Base-by-base conservation (phyloP, 148 eudicot species). In the Nepenthes mirabilis region DNA sequence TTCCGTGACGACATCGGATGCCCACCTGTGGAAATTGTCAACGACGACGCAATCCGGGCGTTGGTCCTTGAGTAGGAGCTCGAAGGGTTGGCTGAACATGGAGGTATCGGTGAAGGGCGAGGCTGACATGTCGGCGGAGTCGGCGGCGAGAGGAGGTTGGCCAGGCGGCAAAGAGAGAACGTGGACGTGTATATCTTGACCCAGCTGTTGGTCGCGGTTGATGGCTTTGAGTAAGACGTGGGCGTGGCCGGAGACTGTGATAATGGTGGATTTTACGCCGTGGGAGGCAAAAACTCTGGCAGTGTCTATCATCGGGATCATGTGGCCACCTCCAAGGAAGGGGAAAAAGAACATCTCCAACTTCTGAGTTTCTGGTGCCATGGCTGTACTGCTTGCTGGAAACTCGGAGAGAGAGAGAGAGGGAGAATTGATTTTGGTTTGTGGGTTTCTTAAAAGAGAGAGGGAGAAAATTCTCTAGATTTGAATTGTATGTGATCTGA, bases 241-340 rank as follows among this genome's bases (percentile, higher is more conserved):
- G 43, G 68, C 60, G 33, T 64, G 60, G 60, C 50, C 56, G 1
- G 60, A 60, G 52, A 33, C 3, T 43, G 66, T 11, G 58, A 63
- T 9, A 47, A 54, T 43, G 48, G 66, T 63, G 57, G 66, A 36
- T 36, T 40, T 53, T 11, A 63, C 66, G 57, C 67, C 62, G 14
- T 62, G 72, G 36, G 60, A 35, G 2, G 72, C 57, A 14, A 69
- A 69, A 1, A 63, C 13, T 1, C 62, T 23, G 32, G 72, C 72
- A 34, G 62, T 55, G 33, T 70, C 73, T 7, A 60, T 57, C 37
- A 70, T 55, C 1, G 73, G 73, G 53, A 63, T 64, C 37, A 70
- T 40, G 61, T 70, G 74, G 51, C 70, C 64, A 9, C 52, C 54
- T 11, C 48, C 14, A 54, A 55, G 36, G 1, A 55, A 55, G 10